Evolutionary conservation across 805 yeast genomes (phyloP), one percentile per base, ranked within the genome.

Genomic region (Zygoascus tannicola): DNA sequence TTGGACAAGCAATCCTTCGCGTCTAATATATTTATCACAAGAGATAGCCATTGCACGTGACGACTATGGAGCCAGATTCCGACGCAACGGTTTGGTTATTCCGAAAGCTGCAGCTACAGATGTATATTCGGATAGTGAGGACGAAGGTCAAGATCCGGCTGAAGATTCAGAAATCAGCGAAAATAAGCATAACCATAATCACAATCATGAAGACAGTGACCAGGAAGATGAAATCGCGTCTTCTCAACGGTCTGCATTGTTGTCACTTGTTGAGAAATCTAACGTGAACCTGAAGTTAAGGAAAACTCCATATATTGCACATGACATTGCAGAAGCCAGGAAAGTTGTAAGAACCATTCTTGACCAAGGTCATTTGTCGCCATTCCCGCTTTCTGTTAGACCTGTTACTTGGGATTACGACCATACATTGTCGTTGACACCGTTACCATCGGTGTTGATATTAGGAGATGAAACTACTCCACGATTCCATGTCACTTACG

Each of bases 351-450:
- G 83, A 50, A 87, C 97, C 0, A 48, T 92, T 0, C 62, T 92
- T 10, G 95, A 85, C 56, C 99, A 92, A 63, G 92, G 92, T 0
- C 82, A 78, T 56, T 60, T 92, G 38, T 82, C 92, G 26, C 98
- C 98, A 10, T 86, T 88, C 56, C 65, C 78, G 2, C 62, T 68
- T 16, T 62, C 68, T 19, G 64, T 75, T 22, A 73, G 85, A 48
- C 83, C 94, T 0, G 68, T 85, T 1, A 66, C 75, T 18, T 75
- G 94, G 68, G 80, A 78, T 46, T 74, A 74, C 54, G 94, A 85
- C 57, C 78, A 79, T 51, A 65, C 76, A 4, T 66, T 90, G 49
- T 70, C 81, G 19, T 59, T 92, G 41, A 74, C 80, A 37, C 97
- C 97, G 1, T 64, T 87, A 36, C 98, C 98, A 0, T 73, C 80